phyloP scores from a whole-genome alignment of 2,329 filamentous ascomycete genomes.

The Aphanocladium album region DNA sequence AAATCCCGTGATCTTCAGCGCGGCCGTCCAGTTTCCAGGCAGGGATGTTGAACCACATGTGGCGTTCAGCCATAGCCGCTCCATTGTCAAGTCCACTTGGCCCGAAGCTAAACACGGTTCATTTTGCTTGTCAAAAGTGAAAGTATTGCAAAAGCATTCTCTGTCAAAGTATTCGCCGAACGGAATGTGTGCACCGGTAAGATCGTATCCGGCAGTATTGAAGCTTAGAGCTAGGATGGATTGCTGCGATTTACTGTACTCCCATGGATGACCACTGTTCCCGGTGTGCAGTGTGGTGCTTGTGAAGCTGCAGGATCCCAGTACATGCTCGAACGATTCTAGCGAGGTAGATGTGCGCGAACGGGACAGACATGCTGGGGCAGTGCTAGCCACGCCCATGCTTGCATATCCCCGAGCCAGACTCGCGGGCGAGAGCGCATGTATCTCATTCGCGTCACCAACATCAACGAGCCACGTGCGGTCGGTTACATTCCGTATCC shows the following conservation, averaged over 20 bases:
- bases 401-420: background rate
- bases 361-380: background rate
- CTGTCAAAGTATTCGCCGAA: background rate
- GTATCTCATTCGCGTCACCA: constrained; percentile 2
- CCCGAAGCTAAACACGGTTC: background rate
- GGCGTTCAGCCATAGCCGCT: constrained; percentile 1
- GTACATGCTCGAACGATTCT: background rate
- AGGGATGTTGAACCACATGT: background rate
- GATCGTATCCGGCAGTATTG: constrained; percentile 4
- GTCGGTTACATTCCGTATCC: background rate
- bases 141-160: constrained; percentile 5
- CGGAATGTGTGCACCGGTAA: background rate
- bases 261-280: constrained; percentile 2
- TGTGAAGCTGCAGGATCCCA: background rate
- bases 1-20: background rate
- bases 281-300: background rate
- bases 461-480: constrained; percentile 10
- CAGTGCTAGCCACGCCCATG: background rate
- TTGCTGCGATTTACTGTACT: background rate
- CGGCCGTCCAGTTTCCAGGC: background rate
- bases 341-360: background rate
- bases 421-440: background rate
- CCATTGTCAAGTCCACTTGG: background rate
- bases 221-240: background rate
- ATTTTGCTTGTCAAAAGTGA: background rate